These are phyloP conservation scores for Colletotrichum endophyticum DNA, from an alignment of 2,329 filamentous ascomycete genomes.

Conservation along the genomic window DNA sequence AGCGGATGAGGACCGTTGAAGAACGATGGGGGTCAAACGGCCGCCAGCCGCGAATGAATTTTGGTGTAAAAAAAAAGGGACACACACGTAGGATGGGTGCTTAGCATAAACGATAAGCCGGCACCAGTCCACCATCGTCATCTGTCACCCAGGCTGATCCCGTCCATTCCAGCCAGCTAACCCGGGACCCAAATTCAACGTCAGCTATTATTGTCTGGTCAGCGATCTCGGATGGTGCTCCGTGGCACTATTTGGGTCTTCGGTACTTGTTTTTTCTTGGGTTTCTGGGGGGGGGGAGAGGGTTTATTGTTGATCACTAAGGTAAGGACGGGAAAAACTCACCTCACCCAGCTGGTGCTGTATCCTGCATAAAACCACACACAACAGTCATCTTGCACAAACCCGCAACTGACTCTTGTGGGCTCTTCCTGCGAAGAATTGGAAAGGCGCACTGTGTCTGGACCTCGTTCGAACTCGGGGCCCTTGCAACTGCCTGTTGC, in stretches of 20 bases:
- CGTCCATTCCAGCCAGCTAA: background rate
- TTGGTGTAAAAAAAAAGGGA: background rate
- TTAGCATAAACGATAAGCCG: constrained; percentile 13
- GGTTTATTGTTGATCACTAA: background rate
- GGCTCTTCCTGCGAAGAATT: too few relatives aligned
- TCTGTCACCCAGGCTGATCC: constrained; percentile 12
- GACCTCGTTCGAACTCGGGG: background rate
- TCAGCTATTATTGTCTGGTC: background rate
- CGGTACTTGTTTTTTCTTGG: background rate
- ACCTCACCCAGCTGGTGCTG: background rate
- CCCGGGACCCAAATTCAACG: constrained; percentile 12
- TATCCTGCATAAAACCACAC: background rate
- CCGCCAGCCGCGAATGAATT: background rate
- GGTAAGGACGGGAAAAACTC: background rate
- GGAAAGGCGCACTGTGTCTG: constrained; percentile 6
- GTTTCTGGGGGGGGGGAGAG: background rate
- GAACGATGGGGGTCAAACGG: constrained; percentile 1
- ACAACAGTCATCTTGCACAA: background rate
- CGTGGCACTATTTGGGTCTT: background rate
- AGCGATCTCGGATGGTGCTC: background rate
- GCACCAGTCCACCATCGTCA: background rate
- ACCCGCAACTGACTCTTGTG: background rate
- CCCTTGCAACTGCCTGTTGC: background rate
- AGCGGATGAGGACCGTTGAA: background rate
- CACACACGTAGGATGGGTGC: background rate